Conservation (phyloP, 306 rosid genomes). For the Chamaecrista fasciculata region DNA sequence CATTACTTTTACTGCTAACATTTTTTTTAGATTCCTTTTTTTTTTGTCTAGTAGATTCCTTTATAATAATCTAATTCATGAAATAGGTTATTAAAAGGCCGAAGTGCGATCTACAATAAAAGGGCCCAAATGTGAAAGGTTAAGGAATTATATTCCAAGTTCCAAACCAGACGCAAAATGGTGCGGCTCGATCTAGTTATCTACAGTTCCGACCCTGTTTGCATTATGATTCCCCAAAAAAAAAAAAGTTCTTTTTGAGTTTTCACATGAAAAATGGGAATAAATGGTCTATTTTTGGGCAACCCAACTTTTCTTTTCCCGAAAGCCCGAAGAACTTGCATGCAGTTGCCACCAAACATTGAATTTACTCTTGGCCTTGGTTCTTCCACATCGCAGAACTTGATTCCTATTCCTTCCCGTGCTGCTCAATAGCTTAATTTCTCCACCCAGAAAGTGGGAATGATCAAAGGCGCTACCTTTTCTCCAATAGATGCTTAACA, state of each 20-base stretch:
- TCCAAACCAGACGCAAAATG: too few species aligned
- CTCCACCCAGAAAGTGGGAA: neutral
- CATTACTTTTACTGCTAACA: too few species aligned
- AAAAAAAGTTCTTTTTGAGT: too few species aligned
- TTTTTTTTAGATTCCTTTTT: too few species aligned
- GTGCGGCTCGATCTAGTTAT: too few species aligned
- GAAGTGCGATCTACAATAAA: neutral
- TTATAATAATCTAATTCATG: too few species aligned
- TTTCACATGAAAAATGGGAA: too few species aligned
- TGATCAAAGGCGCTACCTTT: neutral
- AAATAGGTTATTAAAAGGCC: neutral
- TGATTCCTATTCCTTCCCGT: slow-evolving; percentile 27
- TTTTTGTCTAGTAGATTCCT: too few species aligned
- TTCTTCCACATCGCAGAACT: slow-evolving; percentile 23
- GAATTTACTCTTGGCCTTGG: neutral
- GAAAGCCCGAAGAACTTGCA: slow-evolving; percentile 26
- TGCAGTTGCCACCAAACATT: neutral
- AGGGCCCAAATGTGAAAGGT: neutral
- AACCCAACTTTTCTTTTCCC: neutral
- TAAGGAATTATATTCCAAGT: neutral
- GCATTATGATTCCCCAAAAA: too few species aligned
- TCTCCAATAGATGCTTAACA: neutral
- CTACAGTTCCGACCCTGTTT: too few species aligned
- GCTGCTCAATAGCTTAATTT: slow-evolving; percentile 18
- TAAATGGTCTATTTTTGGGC: neutral